Evolutionary conservation across 805 yeast species (phyloP).

Genomic region (Lachancea sp.): DNA sequence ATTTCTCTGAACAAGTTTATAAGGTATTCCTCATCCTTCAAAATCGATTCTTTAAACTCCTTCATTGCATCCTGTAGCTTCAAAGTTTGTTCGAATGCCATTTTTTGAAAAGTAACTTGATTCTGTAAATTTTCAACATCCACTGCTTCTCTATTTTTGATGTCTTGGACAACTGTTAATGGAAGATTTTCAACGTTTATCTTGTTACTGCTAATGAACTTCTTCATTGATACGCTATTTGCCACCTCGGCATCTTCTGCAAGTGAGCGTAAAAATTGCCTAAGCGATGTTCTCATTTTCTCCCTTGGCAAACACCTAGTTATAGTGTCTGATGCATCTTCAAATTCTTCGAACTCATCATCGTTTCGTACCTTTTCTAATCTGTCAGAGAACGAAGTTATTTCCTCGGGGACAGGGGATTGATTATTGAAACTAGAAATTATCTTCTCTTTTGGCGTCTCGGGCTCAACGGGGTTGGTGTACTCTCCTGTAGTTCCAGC

Average conservation of each 20-base stretch:
- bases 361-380: conserved; percentile 7
- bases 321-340: conserved; percentile 22
- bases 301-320: conserved; percentile 52
- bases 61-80: conserved; percentile 51
- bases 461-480: conserved; percentile 4
- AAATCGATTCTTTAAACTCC: conserved; percentile 48
- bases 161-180: conserved; percentile 46
- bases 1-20: conserved; percentile 59
- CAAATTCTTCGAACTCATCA: conserved; percentile 18
- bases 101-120: conserved; percentile 66
- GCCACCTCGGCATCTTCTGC: conserved; percentile 49
- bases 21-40: conserved; percentile 50
- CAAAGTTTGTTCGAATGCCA: conserved; percentile 52
- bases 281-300: conserved; percentile 64
- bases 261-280: conserved; percentile 62
- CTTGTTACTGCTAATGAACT: conserved; percentile 39
- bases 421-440: conserved; percentile 11
- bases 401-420: background rate
- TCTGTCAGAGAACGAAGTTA: conserved; percentile 7
- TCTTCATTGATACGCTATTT: conserved; percentile 43
- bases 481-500: background rate
- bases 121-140: conserved; percentile 57
- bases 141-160: conserved; percentile 48
- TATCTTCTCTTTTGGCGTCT: conserved; percentile 18
- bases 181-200: conserved; percentile 36